Evolutionary conservation across 192 early-diverging fungal genomes (phyloP), one percentile per base, ranked within the genome.

Genomic region (Hyaloraphidium curvatum): DNA sequence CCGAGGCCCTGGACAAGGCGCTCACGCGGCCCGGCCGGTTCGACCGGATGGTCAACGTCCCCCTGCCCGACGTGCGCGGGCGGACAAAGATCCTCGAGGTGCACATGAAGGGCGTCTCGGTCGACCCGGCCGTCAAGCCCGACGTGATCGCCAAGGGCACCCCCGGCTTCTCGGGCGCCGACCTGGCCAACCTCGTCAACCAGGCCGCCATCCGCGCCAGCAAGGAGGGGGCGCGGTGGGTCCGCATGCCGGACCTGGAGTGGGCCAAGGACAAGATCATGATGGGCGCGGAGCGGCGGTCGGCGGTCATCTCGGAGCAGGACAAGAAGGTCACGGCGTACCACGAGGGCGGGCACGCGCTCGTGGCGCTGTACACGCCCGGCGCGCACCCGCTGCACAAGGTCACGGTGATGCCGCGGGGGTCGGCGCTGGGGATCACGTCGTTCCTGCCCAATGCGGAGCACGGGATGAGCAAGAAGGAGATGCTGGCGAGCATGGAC

Each of bases 91-190:
- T 99, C 31, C 73, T 99, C 50, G 76, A 85, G 59, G 84, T 88
- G 26, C 96, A 99, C 57, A 73, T 82, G 41, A 83, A 87, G 53
- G 82, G 75, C 35, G 80, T 96, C 33, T 64, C 66, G 21, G 62
- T 96, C 40, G 67, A 64, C n/a, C 40, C 62, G 3, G 76, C 81
- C 28, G 86, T 96, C 0, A 77, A 97, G 51, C 66, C 87, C 17
- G 74, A 70, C 53, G 72, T 84, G 1, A 81, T 96, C 57, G 91
- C 96, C 2, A 76, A 93, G 28, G 93, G 96, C 27, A 96, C 96
- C 4, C 89, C 93, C 3, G 96, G 96, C 14, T 97, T 99, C 62
- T 92, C 88, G n/a, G 96, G 96, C 31, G 96, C 96, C n/a, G 91
- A 99, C 63, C 64, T 99, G 13, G 85, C 91, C 51, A 99, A 99